Base-by-base conservation (phyloP, 2,329 filamentous ascomycete species). In the Neophaeococcomyces aloes region DNA sequence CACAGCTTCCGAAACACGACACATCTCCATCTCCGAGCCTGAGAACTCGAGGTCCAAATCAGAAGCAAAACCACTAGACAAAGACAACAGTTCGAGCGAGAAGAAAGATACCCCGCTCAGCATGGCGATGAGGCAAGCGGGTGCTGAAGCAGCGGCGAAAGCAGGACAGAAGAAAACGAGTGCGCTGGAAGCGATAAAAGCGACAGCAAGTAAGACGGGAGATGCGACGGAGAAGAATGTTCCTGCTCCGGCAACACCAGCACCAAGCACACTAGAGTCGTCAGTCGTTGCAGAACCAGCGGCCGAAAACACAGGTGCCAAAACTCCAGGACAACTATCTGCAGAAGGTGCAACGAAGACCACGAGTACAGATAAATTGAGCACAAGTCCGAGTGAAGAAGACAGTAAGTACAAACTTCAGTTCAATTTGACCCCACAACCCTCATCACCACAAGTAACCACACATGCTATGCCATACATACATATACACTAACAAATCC, bases 81-180 rank as follows among this genome's bases (percentile, higher is more conserved):
- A 7, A 44, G 53, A 5, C 6, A 32, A 39, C 25, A n/a, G 18
- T 48, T 7, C 27, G 34, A 31, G 47, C 2, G 59, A 61, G 33
- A 56, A 54, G 15, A 59, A 57, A 41, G 62, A 66, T 19, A 56
- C 61, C 5, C 58, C 57, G 2, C 56, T 65, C n/a, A 60, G 63
- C 1, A 48, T 64, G 7, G 61, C 66, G 2, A 51, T 70, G 41
- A 59, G 67, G 38, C 66, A 69, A 53, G 65, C 66, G 2, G 62
- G 67, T 31, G 60, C 62, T 29, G 59, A 60, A 46, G 58, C 57
- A 7, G 58, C 59, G 1, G 56, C 57, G 23, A 59, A 57, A 43
- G 56, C 58, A n/a, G 50, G 47, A 10, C 51, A 53, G 38, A 54
- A 53, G 50, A 56, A 53, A 27, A 21, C 38, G 10, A 15, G 19